Evolutionary conservation across 805 yeast genomes (phyloP).

Genomic region (Candida maltosa): DNA sequence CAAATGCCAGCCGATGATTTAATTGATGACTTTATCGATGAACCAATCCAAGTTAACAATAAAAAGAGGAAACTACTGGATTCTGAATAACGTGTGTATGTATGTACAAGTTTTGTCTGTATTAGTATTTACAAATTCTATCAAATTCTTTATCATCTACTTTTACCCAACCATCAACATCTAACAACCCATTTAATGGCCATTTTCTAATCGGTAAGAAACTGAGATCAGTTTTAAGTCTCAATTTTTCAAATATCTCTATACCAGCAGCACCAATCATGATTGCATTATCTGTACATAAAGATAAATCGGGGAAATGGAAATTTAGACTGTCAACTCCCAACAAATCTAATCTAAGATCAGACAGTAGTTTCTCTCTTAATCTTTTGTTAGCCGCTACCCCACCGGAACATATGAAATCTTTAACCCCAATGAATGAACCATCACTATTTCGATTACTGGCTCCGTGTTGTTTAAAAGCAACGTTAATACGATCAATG

Average conservation of each 20-base stretch:
- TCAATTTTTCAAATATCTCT: slow-evolving; percentile 64
- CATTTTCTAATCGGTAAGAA: slow-evolving; percentile 75
- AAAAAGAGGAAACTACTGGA: background rate
- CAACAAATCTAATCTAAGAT: slow-evolving; percentile 22
- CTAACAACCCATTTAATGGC: slow-evolving; percentile 61
- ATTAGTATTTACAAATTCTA: slow-evolving; percentile 6
- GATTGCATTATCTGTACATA: slow-evolving; percentile 93
- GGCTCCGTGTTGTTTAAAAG: slow-evolving; percentile 36
- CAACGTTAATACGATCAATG: slow-evolving; percentile 55
- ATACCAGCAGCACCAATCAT: slow-evolving; percentile 99
- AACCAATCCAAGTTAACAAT: no score
- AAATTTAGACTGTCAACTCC: slow-evolving; percentile 24
- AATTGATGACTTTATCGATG: background rate
- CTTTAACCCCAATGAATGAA: slow-evolving; percentile 40
- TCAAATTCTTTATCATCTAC: slow-evolving; percentile 17
- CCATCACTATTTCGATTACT: slow-evolving; percentile 25
- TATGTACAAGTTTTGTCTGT: background rate
- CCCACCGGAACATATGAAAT: slow-evolving; percentile 88
- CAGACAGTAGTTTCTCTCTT: slow-evolving; percentile 43
- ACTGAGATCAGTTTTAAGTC: slow-evolving; percentile 45
- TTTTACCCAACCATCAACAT: slow-evolving; percentile 50
- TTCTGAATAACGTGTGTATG: slow-evolving; percentile 5
- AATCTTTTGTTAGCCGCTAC: slow-evolving; percentile 75
- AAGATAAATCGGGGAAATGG: slow-evolving; percentile 62
- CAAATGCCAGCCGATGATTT: slow-evolving; percentile 16